phyloP scores from a whole-genome alignment of 805 yeast genomes.

The Saccharomycopsis synnaedendra region DNA sequence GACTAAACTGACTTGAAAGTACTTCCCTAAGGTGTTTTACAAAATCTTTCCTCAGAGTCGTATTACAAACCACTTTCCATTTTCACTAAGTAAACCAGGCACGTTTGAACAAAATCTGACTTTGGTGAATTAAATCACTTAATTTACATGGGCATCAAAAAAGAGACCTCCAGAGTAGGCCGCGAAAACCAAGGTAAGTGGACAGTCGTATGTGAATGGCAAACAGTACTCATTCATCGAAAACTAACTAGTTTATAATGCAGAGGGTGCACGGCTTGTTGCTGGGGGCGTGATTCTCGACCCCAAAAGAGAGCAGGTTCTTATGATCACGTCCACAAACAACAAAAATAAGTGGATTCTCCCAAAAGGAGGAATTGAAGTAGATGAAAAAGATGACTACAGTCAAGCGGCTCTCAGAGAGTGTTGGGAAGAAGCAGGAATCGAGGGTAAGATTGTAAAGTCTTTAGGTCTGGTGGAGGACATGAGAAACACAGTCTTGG shows the following conservation, averaged over 20 bases:
- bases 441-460: conserved; percentile 46
- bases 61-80: too few species aligned
- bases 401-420: conserved; percentile 62
- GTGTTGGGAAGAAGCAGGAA: conserved; percentile 98
- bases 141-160: not conserved
- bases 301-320: conserved; percentile 43
- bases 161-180: conserved; percentile 39
- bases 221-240: not conserved
- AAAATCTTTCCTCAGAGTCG: too few species aligned
- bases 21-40: too few species aligned
- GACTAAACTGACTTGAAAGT: too few species aligned
- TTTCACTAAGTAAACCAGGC: too few species aligned
- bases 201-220: not conserved
- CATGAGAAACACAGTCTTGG: conserved; percentile 21
- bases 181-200: conserved; percentile 47
- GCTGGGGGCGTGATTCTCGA: conserved; percentile 85
- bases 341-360: conserved; percentile 69
- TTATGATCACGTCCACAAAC: conserved; percentile 69
- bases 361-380: conserved; percentile 94
- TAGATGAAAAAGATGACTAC: conserved; percentile 49
- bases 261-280: conserved; percentile 66
- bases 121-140: too few species aligned
- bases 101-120: too few species aligned
- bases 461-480: conserved; percentile 63
- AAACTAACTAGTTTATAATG: not conserved